Base-by-base conservation (phyloP, 352 stramenopile genomes). In the Elongisporangium undulatum region DNA sequence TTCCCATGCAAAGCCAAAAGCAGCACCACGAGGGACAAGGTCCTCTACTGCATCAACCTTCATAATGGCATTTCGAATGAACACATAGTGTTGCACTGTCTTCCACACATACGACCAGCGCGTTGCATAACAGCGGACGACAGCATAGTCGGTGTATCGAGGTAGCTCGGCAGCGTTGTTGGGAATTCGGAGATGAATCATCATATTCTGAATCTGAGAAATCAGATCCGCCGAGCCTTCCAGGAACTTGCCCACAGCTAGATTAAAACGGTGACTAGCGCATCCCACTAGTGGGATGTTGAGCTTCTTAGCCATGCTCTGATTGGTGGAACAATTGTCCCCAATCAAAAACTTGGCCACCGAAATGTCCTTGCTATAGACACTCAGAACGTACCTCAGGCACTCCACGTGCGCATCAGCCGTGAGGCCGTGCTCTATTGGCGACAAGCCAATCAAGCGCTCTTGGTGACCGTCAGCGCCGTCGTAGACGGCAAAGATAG, bases 221-320 rank as follows among this genome's bases (percentile, higher is more conserved):
- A 65, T 50, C 39, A 58, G 24, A n/a, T 53, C 7, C 6, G 61
- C 49, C 24, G 55, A 58, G 24, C 34, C 10, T 39, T 51, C 45
- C 53, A 63, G 48, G 8, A 65, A 68, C 38, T 58, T 49, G 38
- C 49, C 56, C 0, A 64, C 39, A 0, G 60, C 64, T 16, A 75
- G 34, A 38, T 59, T 45, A 23, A 23, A 59, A 13, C 54, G 49
- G 22, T 53, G 54, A 22, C n/a, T 51, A 51, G 49, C 34, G 45
- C 26, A 59, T 39, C 54, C 38, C 45, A 45, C 49, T 16, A 53
- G 26, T 52, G 54, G 54, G 39, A 59, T 13, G 20, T 34, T 10
- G 34, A 59, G 39, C 38, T 59, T 59, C n/a, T 21, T 22, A 51
- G 29, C 54, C n/a, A 53, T 22, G 39, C 54, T 59, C 39, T 45